Percentiles rank a stretch among this genome's conserved stretches.
These are phyloP conservation scores for Phialemoniopsis sp. DNA, from an alignment of 2,329 filamentous ascomycete genomes.

Conservation along the genomic window DNA sequence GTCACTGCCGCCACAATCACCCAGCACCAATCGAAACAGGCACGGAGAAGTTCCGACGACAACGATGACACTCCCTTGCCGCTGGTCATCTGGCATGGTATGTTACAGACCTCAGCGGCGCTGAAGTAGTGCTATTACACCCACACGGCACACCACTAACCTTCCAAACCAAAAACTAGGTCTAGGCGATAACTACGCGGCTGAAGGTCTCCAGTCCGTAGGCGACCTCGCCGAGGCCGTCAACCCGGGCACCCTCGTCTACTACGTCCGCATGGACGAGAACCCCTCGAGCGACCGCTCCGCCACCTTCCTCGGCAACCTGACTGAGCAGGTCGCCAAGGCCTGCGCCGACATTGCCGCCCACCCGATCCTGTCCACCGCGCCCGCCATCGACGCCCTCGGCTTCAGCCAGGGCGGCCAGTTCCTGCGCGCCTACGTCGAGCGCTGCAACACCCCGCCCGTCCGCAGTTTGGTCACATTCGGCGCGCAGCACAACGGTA, in stretches of 20 bases:
- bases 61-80: conserved; percentile 69
- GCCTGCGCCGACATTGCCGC: conserved; percentile 75
- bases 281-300: conserved; percentile 67
- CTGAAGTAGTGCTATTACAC: neutral
- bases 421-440: conserved; percentile 86
- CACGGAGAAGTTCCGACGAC: conserved; percentile 22
- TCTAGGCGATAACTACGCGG: conserved; percentile 68
- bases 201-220: conserved; percentile 69
- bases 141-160: neutral
- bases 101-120: conserved; percentile 2
- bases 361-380: conserved; percentile 76
- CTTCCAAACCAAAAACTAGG: conserved; percentile 29
- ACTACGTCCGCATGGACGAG: conserved; percentile 70
- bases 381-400: conserved; percentile 81
- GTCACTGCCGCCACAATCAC: conserved; percentile 18
- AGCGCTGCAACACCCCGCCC: conserved; percentile 76
- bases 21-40: conserved; percentile 6
- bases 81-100: conserved; percentile 88
- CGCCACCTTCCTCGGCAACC: conserved; percentile 87
- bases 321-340: conserved; percentile 69
- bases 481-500: conserved; percentile 89
- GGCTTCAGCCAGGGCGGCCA: conserved; percentile 96
- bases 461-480: conserved; percentile 82
- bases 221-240: conserved; percentile 66
- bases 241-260: conserved; percentile 80